Evolutionary conservation across 805 yeast genomes (phyloP), one percentile per base, ranked within the genome.

Genomic region (Scheffersomyces ergatensis): DNA sequence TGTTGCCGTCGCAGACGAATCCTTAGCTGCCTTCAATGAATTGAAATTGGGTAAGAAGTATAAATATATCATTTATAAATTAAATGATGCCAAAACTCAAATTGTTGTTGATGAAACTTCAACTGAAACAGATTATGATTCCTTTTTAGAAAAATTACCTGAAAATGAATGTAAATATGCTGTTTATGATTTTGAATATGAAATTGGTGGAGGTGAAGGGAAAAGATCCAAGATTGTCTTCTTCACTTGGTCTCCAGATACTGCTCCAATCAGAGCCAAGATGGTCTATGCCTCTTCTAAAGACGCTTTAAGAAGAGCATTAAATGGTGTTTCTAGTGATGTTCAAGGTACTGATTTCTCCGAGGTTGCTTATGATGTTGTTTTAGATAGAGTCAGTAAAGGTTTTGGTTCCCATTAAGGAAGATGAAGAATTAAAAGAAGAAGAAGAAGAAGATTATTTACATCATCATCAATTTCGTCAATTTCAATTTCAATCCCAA

Each of bases 241-340:
- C 69, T 72, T 62, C 75, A 86, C 93, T 53, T 93, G 99, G 99
- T 83, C 97, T 48, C 99, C 99, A 58, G 99, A 93, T 65, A 88
- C 95, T 47, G 97, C 98, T 40, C 89, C 93, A 47, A 83, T 93
- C 59, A 85, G 95, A 76, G 67, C 89, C 56, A 93, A 93, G 85
- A 93, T 93, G 99, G 86, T 92, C 48, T 92, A 90, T 75, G 98
- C 99, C 36, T 82, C 97, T n/a, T 90, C 98, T 46, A 89, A 89
- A 73, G 98, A 90, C 58, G 96, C 97, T 37, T 80, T 93, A 62
- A 92, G 98, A 78, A 89, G 96, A 73, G 92, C 99, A 42, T 77
- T 93, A 62, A 92, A 87, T 66, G 99, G 99, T 69, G 82, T 93
- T 53, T 75, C 97, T 43, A 68, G 96, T 54, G 99, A 93, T 62